Conservation (phyloP, 345 rosid genomes). For the Boechera retrofracta region DNA sequence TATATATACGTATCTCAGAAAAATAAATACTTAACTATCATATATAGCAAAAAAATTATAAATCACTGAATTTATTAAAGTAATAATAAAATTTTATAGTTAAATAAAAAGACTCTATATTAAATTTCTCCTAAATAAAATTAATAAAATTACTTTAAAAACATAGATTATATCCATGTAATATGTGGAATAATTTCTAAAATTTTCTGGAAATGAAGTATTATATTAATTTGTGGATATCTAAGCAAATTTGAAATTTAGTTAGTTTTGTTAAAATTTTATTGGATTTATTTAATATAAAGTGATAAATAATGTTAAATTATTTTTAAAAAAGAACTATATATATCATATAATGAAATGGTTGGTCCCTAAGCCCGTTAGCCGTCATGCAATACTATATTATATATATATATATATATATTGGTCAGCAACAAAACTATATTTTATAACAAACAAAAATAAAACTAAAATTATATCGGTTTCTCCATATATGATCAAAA, state of each 20-base stretch:
- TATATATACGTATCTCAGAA: neutral
- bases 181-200: neutral
- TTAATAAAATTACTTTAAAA: neutral
- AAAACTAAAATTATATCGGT: neutral
- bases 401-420: neutral
- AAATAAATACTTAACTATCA: neutral
- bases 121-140: neutral
- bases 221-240: neutral
- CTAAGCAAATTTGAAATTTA: neutral
- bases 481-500: conserved; percentile 4
- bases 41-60: neutral
- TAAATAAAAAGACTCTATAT: neutral
- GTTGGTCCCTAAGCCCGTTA: neutral
- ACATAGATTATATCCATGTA: neutral
- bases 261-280: neutral
- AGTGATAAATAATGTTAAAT: neutral
- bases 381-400: neutral
- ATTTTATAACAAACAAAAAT: too few species aligned
- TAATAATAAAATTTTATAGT: neutral
- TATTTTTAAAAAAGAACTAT: neutral
- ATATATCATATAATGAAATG: neutral
- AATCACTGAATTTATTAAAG: neutral
- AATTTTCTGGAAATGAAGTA: neutral
- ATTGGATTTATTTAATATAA: neutral
- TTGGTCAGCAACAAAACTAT: too few species aligned